phyloP scores from a whole-genome alignment of 1,139 yeast species.

The Geotrichum carabidarum region DNA sequence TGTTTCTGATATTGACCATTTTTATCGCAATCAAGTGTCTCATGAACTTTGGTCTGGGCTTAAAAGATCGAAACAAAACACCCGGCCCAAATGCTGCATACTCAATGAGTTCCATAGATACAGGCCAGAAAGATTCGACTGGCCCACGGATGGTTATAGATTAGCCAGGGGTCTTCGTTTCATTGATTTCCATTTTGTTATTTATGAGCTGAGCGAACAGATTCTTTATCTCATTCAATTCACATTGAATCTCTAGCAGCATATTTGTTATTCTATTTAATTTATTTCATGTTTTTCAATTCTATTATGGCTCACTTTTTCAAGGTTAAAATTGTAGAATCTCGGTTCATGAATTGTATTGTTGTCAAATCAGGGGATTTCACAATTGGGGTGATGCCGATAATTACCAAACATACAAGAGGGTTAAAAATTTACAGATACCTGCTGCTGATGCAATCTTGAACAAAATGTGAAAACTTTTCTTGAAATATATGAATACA shows the following conservation, averaged over 20 bases:
- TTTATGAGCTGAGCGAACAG: background rate
- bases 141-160: constrained; percentile 15
- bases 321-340: no score
- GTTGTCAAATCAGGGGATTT: no score
- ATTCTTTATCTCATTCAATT: background rate
- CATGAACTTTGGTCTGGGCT: constrained; percentile 43
- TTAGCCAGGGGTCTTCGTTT: background rate
- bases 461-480: no score
- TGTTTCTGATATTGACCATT: constrained; percentile 42
- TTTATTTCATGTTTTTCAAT: background rate
- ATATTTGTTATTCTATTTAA: background rate
- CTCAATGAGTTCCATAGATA: background rate
- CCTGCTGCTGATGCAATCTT: no score
- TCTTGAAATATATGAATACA: no score
- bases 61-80: constrained; percentile 27
- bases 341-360: no score
- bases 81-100: background rate
- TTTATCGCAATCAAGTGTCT: constrained; percentile 40
- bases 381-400: no score
- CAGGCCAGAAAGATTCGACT: background rate
- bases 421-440: no score
- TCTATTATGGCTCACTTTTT: no score
- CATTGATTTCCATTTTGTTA: background rate
- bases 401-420: no score
- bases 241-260: no score